Conservation (phyloP, 805 yeast species). For the Candida dendrica region DNA sequence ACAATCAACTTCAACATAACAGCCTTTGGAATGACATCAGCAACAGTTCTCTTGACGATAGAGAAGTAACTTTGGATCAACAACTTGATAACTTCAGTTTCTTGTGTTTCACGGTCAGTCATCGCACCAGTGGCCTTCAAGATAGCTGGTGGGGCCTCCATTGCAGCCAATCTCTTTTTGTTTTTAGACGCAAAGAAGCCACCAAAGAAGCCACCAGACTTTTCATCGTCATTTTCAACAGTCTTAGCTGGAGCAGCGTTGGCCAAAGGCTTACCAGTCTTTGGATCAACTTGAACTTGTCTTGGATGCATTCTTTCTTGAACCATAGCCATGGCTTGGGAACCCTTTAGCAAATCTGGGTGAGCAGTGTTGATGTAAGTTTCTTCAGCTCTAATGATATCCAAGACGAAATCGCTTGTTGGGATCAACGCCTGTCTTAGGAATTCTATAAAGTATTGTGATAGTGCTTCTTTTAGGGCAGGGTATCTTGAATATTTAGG, state of each 20-base stretch:
- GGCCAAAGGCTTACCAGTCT: constrained; percentile 77
- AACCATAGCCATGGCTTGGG: constrained; percentile 90
- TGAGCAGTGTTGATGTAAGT: constrained; percentile 96
- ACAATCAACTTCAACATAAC: constrained; percentile 87
- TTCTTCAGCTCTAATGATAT: constrained; percentile 80
- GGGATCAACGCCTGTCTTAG: constrained; percentile 76
- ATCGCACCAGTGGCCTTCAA: constrained; percentile 84
- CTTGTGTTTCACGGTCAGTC: constrained; percentile 94
- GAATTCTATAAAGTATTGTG: constrained; percentile 71
- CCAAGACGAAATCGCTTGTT: constrained; percentile 77
- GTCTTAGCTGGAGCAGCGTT: constrained; percentile 25
- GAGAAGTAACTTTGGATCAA: constrained; percentile 84
- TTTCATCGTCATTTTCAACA: constrained; percentile 30
- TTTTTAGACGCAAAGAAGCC: constrained; percentile 90
- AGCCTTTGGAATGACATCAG: constrained; percentile 93
- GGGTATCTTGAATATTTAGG: constrained; percentile 88
- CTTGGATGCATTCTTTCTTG: constrained; percentile 71
- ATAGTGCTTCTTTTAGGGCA: constrained; percentile 77
- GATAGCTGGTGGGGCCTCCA: constrained; percentile 97
- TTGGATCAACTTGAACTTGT: constrained; percentile 77
- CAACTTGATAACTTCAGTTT: constrained; percentile 93
- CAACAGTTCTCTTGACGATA: constrained; percentile 88
- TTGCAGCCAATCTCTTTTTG: constrained; percentile 86
- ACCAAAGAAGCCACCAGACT: constrained; percentile 79
- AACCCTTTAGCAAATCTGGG: constrained; percentile 91